Evolutionary conservation across 805 yeast species (phyloP).

Genomic region (Saturnispora halmiae): DNA sequence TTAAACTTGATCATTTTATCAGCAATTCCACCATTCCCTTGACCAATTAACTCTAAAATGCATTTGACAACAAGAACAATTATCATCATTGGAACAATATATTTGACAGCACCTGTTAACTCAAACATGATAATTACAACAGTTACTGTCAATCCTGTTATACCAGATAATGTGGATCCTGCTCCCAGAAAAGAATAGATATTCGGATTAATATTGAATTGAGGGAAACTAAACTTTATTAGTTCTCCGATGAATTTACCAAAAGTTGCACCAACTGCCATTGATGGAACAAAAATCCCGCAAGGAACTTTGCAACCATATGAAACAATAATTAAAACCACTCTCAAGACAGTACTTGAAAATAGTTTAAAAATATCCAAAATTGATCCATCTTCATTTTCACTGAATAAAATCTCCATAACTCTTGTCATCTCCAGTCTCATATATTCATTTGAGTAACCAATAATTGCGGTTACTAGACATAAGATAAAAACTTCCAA

Average conservation of each 20-base stretch:
- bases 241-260: conserved; percentile 80
- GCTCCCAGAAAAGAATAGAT: conserved; percentile 95
- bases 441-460: conserved; percentile 77
- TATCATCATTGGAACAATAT: conserved; percentile 92
- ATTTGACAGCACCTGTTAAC: conserved; percentile 87
- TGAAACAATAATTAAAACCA: conserved; percentile 65
- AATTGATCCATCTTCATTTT: conserved; percentile 21
- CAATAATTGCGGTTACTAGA: conserved; percentile 58
- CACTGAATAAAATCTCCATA: conserved; percentile 82
- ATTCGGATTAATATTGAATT: conserved; percentile 72
- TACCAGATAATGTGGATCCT: conserved; percentile 90
- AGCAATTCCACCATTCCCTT: conserved; percentile 74
- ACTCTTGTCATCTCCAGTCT: conserved; percentile 89
- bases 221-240: conserved; percentile 38
- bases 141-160: conserved; percentile 83
- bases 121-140: conserved; percentile 96
- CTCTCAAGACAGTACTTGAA: conserved; percentile 65
- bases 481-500: conserved; percentile 67
- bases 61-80: conserved; percentile 82
- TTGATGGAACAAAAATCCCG: conserved; percentile 94
- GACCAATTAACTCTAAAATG: conserved; percentile 68
- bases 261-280: conserved; percentile 93
- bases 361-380: conserved; percentile 39
- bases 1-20: conserved; percentile 88
- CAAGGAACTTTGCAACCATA: conserved; percentile 95